Conservation (phyloP, 768 basidiomycete species). For the Kwoniella shandongensis region DNA sequence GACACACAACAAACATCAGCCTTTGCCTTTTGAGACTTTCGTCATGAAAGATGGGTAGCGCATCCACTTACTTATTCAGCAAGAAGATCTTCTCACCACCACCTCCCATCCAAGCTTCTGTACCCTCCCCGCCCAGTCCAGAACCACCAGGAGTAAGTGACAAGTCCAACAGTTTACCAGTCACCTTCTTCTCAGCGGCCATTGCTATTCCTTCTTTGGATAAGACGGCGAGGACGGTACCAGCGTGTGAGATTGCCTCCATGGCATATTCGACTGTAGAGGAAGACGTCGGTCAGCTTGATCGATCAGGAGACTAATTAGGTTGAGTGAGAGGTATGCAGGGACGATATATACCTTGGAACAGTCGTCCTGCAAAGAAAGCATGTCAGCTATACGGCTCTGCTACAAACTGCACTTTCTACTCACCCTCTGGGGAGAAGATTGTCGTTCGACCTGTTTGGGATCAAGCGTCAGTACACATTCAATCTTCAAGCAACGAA, state of each 20-base stretch:
- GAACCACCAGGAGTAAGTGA: conserved; percentile 80
- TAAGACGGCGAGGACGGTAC: conserved; percentile 57
- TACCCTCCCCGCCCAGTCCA: conserved; percentile 58
- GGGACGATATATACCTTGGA: conserved; percentile 93
- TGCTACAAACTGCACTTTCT: not conserved
- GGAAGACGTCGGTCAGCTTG: too few relatives aligned
- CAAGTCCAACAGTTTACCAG: conserved; percentile 92
- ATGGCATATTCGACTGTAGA: conserved; percentile 93
- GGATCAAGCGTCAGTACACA: conserved; percentile 26
- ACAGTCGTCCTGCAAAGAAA: conserved; percentile 73
- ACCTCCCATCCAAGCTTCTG: conserved; percentile 63
- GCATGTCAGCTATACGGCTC: conserved; percentile 13
- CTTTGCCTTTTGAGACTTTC: conserved; percentile 54
- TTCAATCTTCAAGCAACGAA: not conserved
- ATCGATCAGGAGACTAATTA: too few relatives aligned
- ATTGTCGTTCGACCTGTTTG: conserved; percentile 76
- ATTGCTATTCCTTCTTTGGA: conserved; percentile 54
- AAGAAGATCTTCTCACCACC: conserved; percentile 98
- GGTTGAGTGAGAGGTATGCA: conserved; percentile 1
- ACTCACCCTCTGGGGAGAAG: conserved; percentile 93
- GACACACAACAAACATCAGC: conserved; percentile 1
- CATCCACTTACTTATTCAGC: conserved; percentile 73
- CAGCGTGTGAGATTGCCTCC: conserved; percentile 97
- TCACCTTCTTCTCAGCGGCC: conserved; percentile 68
- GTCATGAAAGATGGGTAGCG: conserved; percentile 16